Base-by-base conservation (phyloP, 352 stramenopile genomes). In the Pilasporangium apinafurcum region DNA sequence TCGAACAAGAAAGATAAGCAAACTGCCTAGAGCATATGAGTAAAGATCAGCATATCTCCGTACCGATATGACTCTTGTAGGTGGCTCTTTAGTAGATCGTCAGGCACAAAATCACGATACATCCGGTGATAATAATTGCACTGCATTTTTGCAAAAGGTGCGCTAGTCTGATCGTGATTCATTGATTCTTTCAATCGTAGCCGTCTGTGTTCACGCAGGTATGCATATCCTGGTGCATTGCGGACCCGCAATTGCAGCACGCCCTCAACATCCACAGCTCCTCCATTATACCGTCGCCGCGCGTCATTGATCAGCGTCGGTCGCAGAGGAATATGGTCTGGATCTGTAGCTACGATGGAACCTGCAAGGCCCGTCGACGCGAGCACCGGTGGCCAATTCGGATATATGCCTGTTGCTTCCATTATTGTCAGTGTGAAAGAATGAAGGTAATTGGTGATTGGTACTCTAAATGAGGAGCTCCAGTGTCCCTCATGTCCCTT, bases 321-420 rank as follows among this genome's bases (percentile, higher is more conserved):
- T 16, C 68, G 27, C 5, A 89, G 48, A 4, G 74, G 68, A 12
- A 89, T 55, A 5, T 56, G 31, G 38, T 87, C 74, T 0, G 77
- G 77, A 20, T 65, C 57, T 8, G 35, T 42, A 18, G 55, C 52
- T 16, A 65, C 67, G 48, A 87, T 34, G 8, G 66, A 39, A n/a
- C 71, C 72, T 5, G 59, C 56, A n/a, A 87, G 54, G 16, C 77
- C 77, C 31, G 53, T 64, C 27, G 57, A 53, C 12, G 68, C 57
- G 29, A 87, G 51, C 49, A 71, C 61, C 2, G 74, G 69, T 49
- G 62, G 55, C 46, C 58, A 66, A 32, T 84, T 74, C 41, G 77
- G 62, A 46, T 83, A 86, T 35, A 71, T 53, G 12, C 43, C 26
- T 22, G 66, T 75, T 13, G 71, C 74, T 28, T 90, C 67, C 77